Base-by-base conservation (phyloP, 495 filamentous ascomycete genomes). In the Aspergillus ostianus region DNA sequence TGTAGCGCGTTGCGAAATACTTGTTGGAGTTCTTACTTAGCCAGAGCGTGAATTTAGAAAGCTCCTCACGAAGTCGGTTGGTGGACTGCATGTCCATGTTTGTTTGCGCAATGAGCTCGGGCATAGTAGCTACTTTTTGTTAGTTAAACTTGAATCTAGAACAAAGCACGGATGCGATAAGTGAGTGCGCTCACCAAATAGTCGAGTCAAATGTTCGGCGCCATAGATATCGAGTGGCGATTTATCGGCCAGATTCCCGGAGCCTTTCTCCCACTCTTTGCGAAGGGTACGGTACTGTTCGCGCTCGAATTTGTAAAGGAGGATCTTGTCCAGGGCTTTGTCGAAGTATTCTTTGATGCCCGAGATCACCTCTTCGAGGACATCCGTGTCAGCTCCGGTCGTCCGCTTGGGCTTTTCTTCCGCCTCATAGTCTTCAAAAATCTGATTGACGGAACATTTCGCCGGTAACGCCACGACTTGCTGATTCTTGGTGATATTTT, bases 11-110 rank as follows among this genome's bases (percentile, higher is more conserved):
- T 27, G 84, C 80, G 69, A 98, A 96, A 73, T 91, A 96, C 27
- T 81, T 80, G 46, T 82, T 73, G 0, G 82, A 83, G 66, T 95
- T 85, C 58, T 86, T 87, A 21, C 85, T 82, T 58, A 98, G 76
- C 89, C 90, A 98, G 44, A 82, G 77, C 6, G 87, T 88, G 64
- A 98, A 82, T 73, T 89, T 91, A 45, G 82, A 79, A 18, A 98
- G 78, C 65, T 98, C 94, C 61, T 97, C 92, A 12, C 91, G 87
- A 12, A 97, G 84, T 44, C 91, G 87, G 61, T 86, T 89, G 52
- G 94, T 90, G 9, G 90, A 90, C 71, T 93, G 92, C 26, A 85
- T 77, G 68, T 98, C 94, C 94, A 98, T 96, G 73, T 97, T 97
- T 30, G 94, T 98, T 70, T 97, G 93, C 18, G 92, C 92, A 62